phyloP scores from a whole-genome alignment of 345 rosid genomes.

The Arabidopsis thaliana region DNA sequence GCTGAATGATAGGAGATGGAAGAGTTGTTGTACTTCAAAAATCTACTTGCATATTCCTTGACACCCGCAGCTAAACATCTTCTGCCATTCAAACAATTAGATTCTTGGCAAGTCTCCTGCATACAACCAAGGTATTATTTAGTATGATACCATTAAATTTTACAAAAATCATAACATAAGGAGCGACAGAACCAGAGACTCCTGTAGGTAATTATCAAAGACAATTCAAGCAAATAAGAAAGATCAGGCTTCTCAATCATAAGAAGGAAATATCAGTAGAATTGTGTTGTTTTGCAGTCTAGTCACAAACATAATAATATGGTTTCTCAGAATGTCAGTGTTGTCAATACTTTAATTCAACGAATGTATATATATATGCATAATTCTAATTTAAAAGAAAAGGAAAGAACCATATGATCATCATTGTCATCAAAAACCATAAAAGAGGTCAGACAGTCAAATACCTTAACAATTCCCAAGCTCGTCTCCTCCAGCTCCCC shows the following conservation, averaged over 20 bases:
- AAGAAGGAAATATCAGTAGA: conserved; percentile 8
- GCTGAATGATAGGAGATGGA: conserved; percentile 60
- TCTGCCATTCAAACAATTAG: conserved; percentile 46
- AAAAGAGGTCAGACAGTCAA: conserved; percentile 27
- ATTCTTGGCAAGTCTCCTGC: conserved; percentile 62
- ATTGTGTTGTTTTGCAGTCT: conserved; percentile 5
- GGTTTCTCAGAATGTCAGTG: conserved; percentile 24
- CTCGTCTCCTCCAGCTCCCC: conserved; percentile 47
- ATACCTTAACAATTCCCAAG: conserved; percentile 40
- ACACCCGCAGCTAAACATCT: conserved; percentile 50
- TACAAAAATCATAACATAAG: conserved; percentile 20
- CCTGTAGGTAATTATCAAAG: conserved; percentile 5
- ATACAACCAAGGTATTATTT: conserved; percentile 29
- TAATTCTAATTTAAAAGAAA: conserved; percentile 10
- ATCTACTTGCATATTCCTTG: conserved; percentile 80
- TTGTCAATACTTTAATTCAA: conserved; percentile 17
- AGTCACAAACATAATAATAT: conserved; percentile 27
- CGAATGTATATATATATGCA: not conserved
- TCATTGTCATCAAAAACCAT: conserved; percentile 28
- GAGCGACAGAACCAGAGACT: conserved; percentile 27
- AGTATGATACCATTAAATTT: conserved; percentile 12
- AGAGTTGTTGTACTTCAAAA: conserved; percentile 64
- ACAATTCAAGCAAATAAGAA: conserved; percentile 14
- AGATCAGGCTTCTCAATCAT: conserved; percentile 6
- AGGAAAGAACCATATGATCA: conserved; percentile 22